These are phyloP conservation scores for Aspergillus japonicus DNA, from an alignment of 2,329 filamentous ascomycete species.

Conservation along the genomic window DNA sequence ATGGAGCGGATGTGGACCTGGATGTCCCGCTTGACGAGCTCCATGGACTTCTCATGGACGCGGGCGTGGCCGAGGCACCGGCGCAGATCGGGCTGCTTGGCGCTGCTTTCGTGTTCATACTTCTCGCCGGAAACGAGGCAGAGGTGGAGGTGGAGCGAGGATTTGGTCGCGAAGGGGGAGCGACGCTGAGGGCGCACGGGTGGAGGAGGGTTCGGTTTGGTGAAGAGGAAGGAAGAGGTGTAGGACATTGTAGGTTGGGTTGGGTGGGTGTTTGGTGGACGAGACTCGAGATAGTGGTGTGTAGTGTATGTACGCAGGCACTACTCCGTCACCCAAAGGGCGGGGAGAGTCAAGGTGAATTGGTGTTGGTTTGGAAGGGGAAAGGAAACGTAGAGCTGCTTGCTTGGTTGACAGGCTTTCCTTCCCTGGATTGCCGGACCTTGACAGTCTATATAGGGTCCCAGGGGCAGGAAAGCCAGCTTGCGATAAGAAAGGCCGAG, in stretches of 20 bases:
- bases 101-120: slow-evolving; percentile 6
- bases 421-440: neutral
- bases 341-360: neutral
- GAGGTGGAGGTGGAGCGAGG: slow-evolving; percentile 5
- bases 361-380: neutral
- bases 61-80: slow-evolving; percentile 6
- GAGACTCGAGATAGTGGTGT: neutral
- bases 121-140: slow-evolving; percentile 6
- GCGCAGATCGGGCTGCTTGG: slow-evolving; percentile 4
- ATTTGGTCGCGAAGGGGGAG: slow-evolving; percentile 1
- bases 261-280: too few species aligned
- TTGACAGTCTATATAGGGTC: neutral
- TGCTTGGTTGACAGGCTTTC: neutral
- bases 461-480: neutral
- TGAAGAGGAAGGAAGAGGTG: slow-evolving; percentile 1
- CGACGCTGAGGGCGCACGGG: neutral
- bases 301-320: neutral
- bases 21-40: slow-evolving; percentile 7
- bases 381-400: neutral
- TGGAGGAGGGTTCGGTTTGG: slow-evolving; percentile 1
- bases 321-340: slow-evolving; percentile 3
- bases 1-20: slow-evolving; percentile 8
- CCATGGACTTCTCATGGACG: slow-evolving; percentile 7
- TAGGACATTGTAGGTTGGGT: slow-evolving; percentile 7
- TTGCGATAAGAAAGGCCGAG: neutral